Evolutionary conservation across 2,329 filamentous ascomycete species (phyloP).

Genomic region (Fusarium avenaceum): DNA sequence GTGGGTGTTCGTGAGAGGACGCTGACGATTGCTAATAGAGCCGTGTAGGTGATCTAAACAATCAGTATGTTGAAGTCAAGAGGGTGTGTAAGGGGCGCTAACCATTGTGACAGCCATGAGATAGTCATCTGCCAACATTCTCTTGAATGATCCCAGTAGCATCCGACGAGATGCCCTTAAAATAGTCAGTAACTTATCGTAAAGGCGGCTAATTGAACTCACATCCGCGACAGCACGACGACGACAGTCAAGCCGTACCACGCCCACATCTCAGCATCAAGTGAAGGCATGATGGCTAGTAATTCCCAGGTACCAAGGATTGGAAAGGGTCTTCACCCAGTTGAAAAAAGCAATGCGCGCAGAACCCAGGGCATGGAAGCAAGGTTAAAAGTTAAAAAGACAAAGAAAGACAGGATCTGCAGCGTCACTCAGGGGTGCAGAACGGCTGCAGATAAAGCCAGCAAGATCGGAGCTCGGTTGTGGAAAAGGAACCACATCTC

Average conservation of each 20-base stretch:
- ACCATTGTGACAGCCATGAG: conserved; percentile 66
- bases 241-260: conserved; percentile 58
- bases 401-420: conserved; percentile 22
- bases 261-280: conserved; percentile 57
- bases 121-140: conserved; percentile 66
- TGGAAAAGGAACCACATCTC: not conserved
- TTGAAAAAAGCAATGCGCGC: conserved; percentile 4
- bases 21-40: conserved; percentile 42
- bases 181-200: conserved; percentile 11
- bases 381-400: conserved; percentile 1
- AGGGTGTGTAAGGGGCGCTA: conserved; percentile 31
- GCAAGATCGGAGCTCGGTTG: not conserved
- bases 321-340: conserved; percentile 11
- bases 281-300: conserved; percentile 40
- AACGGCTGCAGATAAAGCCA: not conserved
- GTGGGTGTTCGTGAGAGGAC: conserved; percentile 59
- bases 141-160: conserved; percentile 59
- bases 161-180: conserved; percentile 55
- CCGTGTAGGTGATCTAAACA: conserved; percentile 37
- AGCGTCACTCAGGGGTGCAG: conserved; percentile 25
- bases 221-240: conserved; percentile 58
- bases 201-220: conserved; percentile 1
- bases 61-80: not conserved
- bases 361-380: conserved; percentile 7
- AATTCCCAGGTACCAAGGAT: not conserved